These are phyloP conservation scores for Hemisphaericaspora subhashii DNA, from an alignment of 1,139 yeast genomes.

Conservation along the genomic window DNA sequence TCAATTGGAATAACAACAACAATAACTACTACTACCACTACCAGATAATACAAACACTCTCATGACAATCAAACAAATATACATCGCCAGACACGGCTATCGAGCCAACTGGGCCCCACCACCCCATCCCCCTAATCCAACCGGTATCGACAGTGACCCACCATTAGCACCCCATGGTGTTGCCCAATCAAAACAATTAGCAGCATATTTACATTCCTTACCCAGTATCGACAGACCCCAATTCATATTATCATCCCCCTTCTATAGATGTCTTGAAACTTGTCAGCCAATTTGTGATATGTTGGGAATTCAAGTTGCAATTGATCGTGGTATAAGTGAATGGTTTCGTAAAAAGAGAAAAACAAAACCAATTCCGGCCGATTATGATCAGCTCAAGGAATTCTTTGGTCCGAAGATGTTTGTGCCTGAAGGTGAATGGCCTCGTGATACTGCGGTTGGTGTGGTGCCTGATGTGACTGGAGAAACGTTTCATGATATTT, in stretches of 20 bases:
- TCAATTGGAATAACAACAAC: too few species aligned
- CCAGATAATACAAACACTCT: conserved; percentile 1
- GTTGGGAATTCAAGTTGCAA: conserved; percentile 54
- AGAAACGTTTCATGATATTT: conserved; percentile 65
- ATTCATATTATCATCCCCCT: conserved; percentile 74
- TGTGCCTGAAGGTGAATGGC: conserved; percentile 39
- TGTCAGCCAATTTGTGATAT: conserved; percentile 63
- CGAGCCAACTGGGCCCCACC: conserved; percentile 80
- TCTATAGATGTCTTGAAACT: conserved; percentile 87
- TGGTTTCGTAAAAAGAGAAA: conserved; percentile 61
- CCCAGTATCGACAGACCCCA: conserved; percentile 53
- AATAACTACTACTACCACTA: not conserved
- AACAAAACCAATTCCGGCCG: conserved; percentile 60
- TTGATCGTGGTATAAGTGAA: conserved; percentile 76
- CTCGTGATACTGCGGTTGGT: conserved; percentile 42
- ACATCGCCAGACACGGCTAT: conserved; percentile 71
- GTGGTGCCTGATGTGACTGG: conserved; percentile 59
- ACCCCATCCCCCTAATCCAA: conserved; percentile 73
- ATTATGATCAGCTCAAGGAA: conserved; percentile 42
- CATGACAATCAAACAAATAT: conserved; percentile 49
- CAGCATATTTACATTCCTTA: conserved; percentile 44
- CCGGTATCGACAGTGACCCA: conserved; percentile 82
- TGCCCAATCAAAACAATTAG: conserved; percentile 76
- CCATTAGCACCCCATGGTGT: conserved; percentile 78
- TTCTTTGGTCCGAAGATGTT: conserved; percentile 50